Conservation (phyloP, 2,329 filamentous ascomycete genomes). For the Geosmithia flava region DNA sequence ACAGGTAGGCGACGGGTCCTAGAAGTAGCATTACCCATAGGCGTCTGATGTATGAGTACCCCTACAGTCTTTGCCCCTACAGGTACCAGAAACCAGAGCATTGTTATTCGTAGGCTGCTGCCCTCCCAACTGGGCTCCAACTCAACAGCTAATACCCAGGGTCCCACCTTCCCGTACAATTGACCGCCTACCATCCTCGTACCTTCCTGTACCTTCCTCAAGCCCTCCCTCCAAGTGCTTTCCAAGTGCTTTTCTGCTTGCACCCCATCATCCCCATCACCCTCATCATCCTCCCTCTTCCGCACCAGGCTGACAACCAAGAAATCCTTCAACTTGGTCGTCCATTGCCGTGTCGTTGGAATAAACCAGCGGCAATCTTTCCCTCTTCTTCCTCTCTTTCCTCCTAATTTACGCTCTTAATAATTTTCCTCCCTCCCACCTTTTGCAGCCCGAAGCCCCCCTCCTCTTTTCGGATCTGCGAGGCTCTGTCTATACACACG, state of each 20-base stretch:
- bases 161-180: background rate
- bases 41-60: too few relatives aligned
- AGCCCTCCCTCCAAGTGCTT: background rate
- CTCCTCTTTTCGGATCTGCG: background rate
- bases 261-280: background rate
- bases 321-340: background rate
- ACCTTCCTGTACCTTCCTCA: background rate
- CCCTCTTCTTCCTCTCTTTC: background rate
- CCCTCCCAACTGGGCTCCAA: background rate
- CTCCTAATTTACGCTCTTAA: background rate
- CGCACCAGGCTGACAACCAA: background rate
- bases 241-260: background rate
- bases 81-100: too few relatives aligned
- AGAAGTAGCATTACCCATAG: too few relatives aligned
- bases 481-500: background rate
- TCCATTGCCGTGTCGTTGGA: background rate
- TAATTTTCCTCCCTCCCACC: background rate
- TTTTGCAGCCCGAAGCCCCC: background rate
- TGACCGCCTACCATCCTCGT: background rate
- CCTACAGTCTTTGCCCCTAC: background rate
- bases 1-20: too few relatives aligned
- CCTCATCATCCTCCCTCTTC: background rate
- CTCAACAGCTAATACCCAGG: background rate
- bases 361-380: background rate
- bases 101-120: too few relatives aligned